phyloP scores from a whole-genome alignment of 441 rosid genomes.

The Kokia cookei region DNA sequence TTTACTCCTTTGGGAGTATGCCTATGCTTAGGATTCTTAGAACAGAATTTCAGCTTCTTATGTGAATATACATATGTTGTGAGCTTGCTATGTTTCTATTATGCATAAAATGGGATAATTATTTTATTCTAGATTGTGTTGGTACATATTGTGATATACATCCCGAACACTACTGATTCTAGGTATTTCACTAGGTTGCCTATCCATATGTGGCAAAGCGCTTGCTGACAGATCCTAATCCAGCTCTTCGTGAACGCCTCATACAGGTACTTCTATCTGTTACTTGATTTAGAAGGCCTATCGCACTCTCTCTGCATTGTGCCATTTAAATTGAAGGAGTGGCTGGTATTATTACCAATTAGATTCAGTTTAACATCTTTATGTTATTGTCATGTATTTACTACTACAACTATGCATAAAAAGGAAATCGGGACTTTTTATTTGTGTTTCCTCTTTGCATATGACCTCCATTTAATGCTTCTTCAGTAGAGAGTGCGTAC shows the following conservation, averaged over 20 bases:
- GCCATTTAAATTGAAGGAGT: background rate
- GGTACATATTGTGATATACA: background rate
- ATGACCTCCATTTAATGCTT: background rate
- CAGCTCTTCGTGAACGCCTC: constrained; percentile 89
- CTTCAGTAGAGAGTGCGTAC: background rate
- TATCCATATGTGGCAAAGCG: constrained; percentile 97
- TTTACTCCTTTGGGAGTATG: background rate
- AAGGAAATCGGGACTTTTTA: background rate
- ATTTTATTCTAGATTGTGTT: background rate
- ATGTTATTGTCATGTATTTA: background rate
- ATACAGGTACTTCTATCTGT: constrained; percentile 54
- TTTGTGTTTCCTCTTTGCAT: background rate
- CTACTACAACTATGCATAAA: background rate
- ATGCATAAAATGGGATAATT: background rate
- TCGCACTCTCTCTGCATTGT: background rate
- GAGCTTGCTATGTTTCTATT: background rate
- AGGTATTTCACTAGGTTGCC: constrained; percentile 57
- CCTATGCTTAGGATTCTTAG: background rate
- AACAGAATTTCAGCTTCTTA: background rate
- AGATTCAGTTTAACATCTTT: background rate
- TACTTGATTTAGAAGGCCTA: background rate
- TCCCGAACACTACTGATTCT: constrained; percentile 1
- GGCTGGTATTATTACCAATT: background rate
- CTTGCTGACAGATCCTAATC: constrained; percentile 89
- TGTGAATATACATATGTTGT: background rate